Evolutionary conservation across 169 alveolate species (phyloP).

Genomic region (Plasmodium chabaudi): DNA sequence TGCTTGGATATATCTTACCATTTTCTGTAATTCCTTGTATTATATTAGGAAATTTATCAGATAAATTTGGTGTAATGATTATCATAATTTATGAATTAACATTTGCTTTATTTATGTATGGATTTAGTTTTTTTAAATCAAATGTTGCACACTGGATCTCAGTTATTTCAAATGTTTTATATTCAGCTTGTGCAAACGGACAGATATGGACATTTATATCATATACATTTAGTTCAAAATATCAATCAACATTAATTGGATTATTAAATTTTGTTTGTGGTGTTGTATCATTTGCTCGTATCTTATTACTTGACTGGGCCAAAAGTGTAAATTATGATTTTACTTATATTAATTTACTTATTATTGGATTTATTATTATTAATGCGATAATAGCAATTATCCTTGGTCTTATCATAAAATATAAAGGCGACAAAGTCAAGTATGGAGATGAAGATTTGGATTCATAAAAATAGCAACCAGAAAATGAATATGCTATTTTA

Average conservation of each 20-base stretch:
- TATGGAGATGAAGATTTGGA: slow-evolving; percentile 40
- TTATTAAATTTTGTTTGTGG: slow-evolving; percentile 78
- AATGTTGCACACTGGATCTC: slow-evolving; percentile 61
- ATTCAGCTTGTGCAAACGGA: slow-evolving; percentile 76
- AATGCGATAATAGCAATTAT: slow-evolving; percentile 8
- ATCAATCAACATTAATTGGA: slow-evolving; percentile 78
- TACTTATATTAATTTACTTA: slow-evolving; percentile 53
- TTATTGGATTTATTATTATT: slow-evolving; percentile 20
- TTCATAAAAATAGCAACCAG: not conserved
- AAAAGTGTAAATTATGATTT: slow-evolving; percentile 51
- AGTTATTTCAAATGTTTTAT: slow-evolving; percentile 71
- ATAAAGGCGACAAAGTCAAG: slow-evolving; percentile 35
- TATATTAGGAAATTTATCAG: slow-evolving; percentile 71
- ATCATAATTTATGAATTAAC: slow-evolving; percentile 75
- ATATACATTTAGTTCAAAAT: slow-evolving; percentile 79
- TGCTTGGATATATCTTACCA: slow-evolving; percentile 71
- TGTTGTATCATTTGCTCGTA: slow-evolving; percentile 53
- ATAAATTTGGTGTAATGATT: slow-evolving; percentile 76
- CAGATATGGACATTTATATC: slow-evolving; percentile 79
- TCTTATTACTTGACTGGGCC: slow-evolving; percentile 61
- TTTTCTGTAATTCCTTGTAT: slow-evolving; percentile 76
- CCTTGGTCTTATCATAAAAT: slow-evolving; percentile 18
- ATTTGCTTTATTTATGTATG: slow-evolving; percentile 53
- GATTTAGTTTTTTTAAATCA: slow-evolving; percentile 34
- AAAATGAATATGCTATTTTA: no score